Evolutionary conservation across 345 rosid genomes (phyloP).

Genomic region (Hibiscus tridactylites): DNA sequence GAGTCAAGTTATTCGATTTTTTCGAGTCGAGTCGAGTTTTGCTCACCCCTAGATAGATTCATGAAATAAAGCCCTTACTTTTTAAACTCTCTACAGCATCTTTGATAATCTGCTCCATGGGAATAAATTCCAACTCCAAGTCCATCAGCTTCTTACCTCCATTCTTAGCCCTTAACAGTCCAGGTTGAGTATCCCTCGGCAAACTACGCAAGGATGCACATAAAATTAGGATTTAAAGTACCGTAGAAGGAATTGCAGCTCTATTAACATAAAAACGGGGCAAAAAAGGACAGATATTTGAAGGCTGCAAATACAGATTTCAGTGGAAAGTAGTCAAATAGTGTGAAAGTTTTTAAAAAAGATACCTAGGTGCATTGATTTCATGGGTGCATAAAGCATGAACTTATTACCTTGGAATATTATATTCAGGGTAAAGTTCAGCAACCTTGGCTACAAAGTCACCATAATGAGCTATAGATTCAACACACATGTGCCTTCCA

Average conservation of each 20-base stretch:
- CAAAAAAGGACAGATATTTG: no score
- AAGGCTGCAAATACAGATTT: no score
- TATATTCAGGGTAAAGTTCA: constrained; percentile 83
- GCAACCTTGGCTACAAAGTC: constrained; percentile 86
- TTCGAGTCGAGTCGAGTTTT: no score
- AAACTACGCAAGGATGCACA: constrained; percentile 24
- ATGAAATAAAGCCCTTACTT: constrained; percentile 60
- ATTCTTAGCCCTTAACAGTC: constrained; percentile 57
- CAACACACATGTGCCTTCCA: constrained; percentile 86
- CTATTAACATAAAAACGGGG: background rate
- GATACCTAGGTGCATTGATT: background rate
- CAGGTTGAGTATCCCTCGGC: constrained; percentile 79
- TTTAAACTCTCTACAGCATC: constrained; percentile 72
- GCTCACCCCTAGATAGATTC: no score
- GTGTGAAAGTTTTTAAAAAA: background rate
- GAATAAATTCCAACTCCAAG: constrained; percentile 63
- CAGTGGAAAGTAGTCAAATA: no score
- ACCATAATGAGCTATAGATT: constrained; percentile 83
- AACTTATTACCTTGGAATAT: constrained; percentile 47
- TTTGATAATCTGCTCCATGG: constrained; percentile 77
- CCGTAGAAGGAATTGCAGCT: background rate
- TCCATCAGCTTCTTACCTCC: constrained; percentile 66
- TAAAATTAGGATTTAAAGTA: background rate
- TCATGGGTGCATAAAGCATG: background rate
- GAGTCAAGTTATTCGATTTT: no score